A percentile compares a stretch with the other conserved stretches of the same genome.
These are phyloP conservation scores for Pinus albicaulis DNA, from an alignment of 75 land plant species.

Conservation along the genomic window DNA sequence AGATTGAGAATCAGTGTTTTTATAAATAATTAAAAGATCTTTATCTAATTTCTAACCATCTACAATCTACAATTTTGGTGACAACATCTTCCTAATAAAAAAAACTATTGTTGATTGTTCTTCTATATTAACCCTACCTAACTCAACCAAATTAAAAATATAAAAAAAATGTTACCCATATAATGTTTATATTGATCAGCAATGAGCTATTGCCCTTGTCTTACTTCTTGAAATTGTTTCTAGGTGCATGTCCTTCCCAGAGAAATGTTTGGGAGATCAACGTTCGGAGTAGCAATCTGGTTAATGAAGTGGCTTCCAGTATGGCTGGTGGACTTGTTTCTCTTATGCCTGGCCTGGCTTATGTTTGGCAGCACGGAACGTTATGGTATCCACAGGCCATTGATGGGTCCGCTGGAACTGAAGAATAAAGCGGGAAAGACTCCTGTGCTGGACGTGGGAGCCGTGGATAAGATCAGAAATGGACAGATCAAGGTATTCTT, in stretches of 20 bases:
- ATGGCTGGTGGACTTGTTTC: constrained; percentile 51
- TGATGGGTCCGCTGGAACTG: constrained; percentile 60
- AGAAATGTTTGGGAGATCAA: constrained; percentile 63
- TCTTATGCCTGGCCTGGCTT: constrained; percentile 31
- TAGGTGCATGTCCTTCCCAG: constrained; percentile 79
- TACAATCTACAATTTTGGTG: too few relatives aligned
- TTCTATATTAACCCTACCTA: too few relatives aligned
- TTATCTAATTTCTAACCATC: too few relatives aligned
- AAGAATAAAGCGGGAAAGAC: constrained; percentile 55
- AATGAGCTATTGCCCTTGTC: neutral
- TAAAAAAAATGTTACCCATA: too few relatives aligned
- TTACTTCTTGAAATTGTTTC: neutral
- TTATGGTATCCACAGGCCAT: constrained; percentile 51
- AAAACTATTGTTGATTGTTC: too few relatives aligned
- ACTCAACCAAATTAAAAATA: too few relatives aligned
- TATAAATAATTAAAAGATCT: too few relatives aligned
- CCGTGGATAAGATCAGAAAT: constrained; percentile 19
- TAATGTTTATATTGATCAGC: neutral
- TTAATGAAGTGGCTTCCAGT: constrained; percentile 60
- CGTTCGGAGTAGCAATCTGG: constrained; percentile 59
- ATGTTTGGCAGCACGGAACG: constrained; percentile 45
- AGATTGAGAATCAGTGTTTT: too few relatives aligned
- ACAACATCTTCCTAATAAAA: too few relatives aligned
- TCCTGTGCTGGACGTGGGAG: constrained; percentile 42
- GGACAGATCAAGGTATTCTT: constrained; percentile 34